Conservation (phyloP, 2,329 filamentous ascomycete genomes). For the Sclerotinia glacialis region DNA sequence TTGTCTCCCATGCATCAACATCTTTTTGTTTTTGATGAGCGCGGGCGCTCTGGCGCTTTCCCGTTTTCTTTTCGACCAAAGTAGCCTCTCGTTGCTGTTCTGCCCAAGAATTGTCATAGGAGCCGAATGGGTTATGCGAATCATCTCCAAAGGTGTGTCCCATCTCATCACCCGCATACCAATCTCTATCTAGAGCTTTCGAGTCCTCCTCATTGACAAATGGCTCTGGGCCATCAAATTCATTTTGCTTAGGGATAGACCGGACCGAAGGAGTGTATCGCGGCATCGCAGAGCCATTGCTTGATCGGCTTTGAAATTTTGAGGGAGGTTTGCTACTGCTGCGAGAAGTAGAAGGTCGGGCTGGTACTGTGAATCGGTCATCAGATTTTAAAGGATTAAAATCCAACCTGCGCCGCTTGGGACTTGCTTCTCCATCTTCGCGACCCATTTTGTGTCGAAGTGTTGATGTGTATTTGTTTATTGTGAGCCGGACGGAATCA, state of each 20-base stretch:
- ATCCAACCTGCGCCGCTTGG: slow-evolving; percentile 66
- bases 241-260: slow-evolving; percentile 50
- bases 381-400: slow-evolving; percentile 52
- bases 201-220: slow-evolving; percentile 65
- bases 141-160: slow-evolving; percentile 87
- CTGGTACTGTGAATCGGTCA: slow-evolving; percentile 51
- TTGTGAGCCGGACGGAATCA: background rate
- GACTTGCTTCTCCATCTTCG: slow-evolving; percentile 46
- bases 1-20: slow-evolving; percentile 97
- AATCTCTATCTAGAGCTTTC: slow-evolving; percentile 79
- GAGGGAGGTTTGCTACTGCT: slow-evolving; percentile 39
- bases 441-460: slow-evolving; percentile 40
- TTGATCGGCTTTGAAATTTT: slow-evolving; percentile 41
- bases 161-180: slow-evolving; percentile 86
- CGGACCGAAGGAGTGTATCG: slow-evolving; percentile 39
- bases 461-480: slow-evolving; percentile 1
- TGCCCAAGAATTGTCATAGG: slow-evolving; percentile 69
- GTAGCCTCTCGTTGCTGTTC: slow-evolving; percentile 69
- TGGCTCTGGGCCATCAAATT: slow-evolving; percentile 62
- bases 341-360: slow-evolving; percentile 30
- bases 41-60: slow-evolving; percentile 67
- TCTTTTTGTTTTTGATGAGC: slow-evolving; percentile 87
- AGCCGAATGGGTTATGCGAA: slow-evolving; percentile 86
- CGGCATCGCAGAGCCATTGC: slow-evolving; percentile 38
- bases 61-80: slow-evolving; percentile 76